Evolutionary conservation across 2,329 filamentous ascomycete species (phyloP).

Genomic region (Cercospora zeae-maydis): DNA sequence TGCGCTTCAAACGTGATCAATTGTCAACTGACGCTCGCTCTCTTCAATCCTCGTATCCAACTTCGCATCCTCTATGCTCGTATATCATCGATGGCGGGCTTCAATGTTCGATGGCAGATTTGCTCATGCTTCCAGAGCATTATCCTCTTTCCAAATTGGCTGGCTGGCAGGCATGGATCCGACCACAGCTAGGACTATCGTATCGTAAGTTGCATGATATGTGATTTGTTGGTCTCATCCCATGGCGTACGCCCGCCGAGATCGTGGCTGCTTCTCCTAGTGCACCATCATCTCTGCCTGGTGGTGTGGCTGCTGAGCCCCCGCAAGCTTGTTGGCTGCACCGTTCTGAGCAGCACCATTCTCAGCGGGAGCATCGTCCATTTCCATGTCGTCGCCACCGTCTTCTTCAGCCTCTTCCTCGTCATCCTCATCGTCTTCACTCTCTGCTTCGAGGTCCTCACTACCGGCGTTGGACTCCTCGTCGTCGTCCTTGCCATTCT

Average conservation of each 20-base stretch:
- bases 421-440: conserved; percentile 44
- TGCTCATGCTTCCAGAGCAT: neutral
- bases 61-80: neutral
- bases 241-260: neutral
- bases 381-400: conserved; percentile 34
- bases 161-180: neutral
- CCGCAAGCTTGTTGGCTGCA: neutral
- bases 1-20: neutral
- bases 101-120: neutral
- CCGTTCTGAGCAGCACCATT: conserved; percentile 10
- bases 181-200: neutral
- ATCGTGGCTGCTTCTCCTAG: conserved; percentile 6
- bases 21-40: neutral
- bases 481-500: conserved; percentile 60
- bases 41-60: neutral
- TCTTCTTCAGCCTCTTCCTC: conserved; percentile 42
- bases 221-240: neutral
- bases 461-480: conserved; percentile 61
- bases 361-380: conserved; percentile 25
- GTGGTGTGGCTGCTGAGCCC: conserved; percentile 11
- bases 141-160: neutral
- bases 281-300: conserved; percentile 19
- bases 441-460: conserved; percentile 48
- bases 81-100: neutral
- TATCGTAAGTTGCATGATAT: neutral